Base-by-base conservation (phyloP, 2,329 filamentous ascomycete genomes). In the Exophiala lecanii-corni region DNA sequence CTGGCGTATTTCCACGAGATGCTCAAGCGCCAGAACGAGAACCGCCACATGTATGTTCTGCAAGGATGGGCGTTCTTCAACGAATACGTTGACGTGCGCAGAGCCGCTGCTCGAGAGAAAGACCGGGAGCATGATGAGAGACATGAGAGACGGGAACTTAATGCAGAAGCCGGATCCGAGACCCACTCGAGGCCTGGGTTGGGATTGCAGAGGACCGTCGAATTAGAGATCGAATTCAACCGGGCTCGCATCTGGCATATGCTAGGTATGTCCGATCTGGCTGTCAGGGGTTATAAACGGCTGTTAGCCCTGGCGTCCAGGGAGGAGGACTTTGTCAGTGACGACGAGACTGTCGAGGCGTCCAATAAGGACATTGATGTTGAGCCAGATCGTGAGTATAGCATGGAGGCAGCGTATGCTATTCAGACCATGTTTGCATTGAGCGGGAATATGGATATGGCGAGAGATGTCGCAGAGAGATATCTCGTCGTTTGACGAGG, bases 1-100 rank as follows among this genome's bases (percentile, higher is more conserved):
- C 75, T 92, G 9, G 82, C 83, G 20, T 97, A 95, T 62, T 78
- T 96, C 28, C 87, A 96, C 62, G 85, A 92, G 61, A 83, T 85
- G 1, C 76, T 96, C 58, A 96, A 97, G 63, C 78, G 91, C 2
- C 87, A 94, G 62, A 82, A 84, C 0, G 87, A 91, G 36, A 97
- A 97, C 60, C 74, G 92, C 2, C 91, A 97, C 60, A 91, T 86
- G 59, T 78, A 89, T 30, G 80, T 96, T 31, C 74, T 87, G 51
- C 89, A 97, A 62, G 92, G 89, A 0, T 75, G 96, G 38, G 73
- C 82, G 0, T 96, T 95, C 57, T 66, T 97, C 44, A 78, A 82
- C 44, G 71, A 79, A 25, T 94, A 94, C 64, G 82, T 85, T 53
- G 72, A 79, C 2, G 60, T 78, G 18, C 74, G 84, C 18, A 30